Evolutionary conservation across 2,329 filamentous ascomycete species (phyloP).

Genomic region (Whalleya microplaca): DNA sequence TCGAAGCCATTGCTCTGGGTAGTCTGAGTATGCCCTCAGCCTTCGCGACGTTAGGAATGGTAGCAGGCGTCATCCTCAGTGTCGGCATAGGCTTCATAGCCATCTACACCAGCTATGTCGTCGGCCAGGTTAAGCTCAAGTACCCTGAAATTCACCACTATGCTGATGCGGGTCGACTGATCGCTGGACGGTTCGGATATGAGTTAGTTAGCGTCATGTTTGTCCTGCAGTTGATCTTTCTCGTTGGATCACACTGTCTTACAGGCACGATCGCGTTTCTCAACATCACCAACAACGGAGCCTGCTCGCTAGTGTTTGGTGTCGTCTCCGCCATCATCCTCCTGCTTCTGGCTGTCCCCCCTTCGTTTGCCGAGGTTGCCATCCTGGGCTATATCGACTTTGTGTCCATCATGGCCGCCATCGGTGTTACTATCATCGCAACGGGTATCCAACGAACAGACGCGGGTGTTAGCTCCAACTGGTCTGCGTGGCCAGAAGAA

Average conservation of each 20-base stretch:
- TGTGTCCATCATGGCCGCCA: constrained; percentile 59
- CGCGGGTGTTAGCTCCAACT: constrained; percentile 27
- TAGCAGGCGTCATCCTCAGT: constrained; percentile 49
- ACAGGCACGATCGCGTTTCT: constrained; percentile 66
- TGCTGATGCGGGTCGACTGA: constrained; percentile 61
- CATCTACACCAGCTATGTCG: constrained; percentile 52
- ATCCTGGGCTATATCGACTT: constrained; percentile 63
- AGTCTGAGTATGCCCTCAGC: constrained; percentile 54
- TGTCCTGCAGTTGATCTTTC: constrained; percentile 62
- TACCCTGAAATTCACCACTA: constrained; percentile 39
- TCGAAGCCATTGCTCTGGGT: constrained; percentile 60
- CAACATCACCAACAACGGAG: constrained; percentile 56
- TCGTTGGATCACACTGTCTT: constrained; percentile 66
- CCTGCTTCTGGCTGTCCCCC: constrained; percentile 57
- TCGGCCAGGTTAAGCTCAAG: constrained; percentile 46
- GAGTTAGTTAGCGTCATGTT: constrained; percentile 59
- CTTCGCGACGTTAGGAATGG: constrained; percentile 59
- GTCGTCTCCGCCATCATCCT: constrained; percentile 59
- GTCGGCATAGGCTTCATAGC: constrained; percentile 49
- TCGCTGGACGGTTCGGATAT: constrained; percentile 56
- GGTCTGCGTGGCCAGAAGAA: constrained; percentile 39
- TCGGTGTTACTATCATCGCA: constrained; percentile 62
- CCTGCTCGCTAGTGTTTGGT: constrained; percentile 62
- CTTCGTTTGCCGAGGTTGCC: constrained; percentile 62
- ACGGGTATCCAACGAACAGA: constrained; percentile 48